Base-by-base conservation (phyloP, 169 alveolate species). In the Babesia caballi region DNA sequence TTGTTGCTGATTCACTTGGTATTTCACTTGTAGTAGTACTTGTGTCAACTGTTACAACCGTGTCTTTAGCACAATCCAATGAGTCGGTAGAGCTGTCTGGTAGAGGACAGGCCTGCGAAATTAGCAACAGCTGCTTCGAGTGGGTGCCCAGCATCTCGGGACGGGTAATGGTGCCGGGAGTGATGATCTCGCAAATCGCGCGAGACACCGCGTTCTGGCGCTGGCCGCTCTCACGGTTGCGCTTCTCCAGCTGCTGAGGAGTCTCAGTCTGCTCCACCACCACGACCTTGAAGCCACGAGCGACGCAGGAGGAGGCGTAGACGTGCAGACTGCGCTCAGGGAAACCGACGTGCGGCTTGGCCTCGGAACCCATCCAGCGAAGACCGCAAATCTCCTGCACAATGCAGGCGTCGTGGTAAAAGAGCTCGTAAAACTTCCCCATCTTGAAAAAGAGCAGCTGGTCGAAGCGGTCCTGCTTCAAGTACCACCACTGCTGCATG, bases 241-340 rank as follows among this genome's bases (percentile, higher is more conserved):
- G 78, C 67, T 89, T 85, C 73, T 95, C 96, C 81, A 97, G 74
- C 84, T 95, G 96, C 52, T 93, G 94, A 14, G 99, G 98, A 15
- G 99, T 97, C 85, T 98, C 99, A 60, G 96, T 96, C 85, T 98
- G 98, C 86, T 98, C 99, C 5, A 97, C 97, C n/a, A 98, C 99
- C 5, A 96, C 99, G 6, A 97, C 98, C 67, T 95, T 96, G 73
- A 85, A 95, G 21, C 99, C 99, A 46, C 90, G 73, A 36, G 90
- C 83, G 1, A 97, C 96, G 40, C 98, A 95, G 46, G 81, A 88
- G 51, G 90, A 89, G 0, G 98, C 97, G 58, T 95, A 96, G 50
- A 91, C 86, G 63, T 96, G 98, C 19, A 96, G 82, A n/a, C 96
- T 93, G 67, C 95, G 96, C 85, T 98, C 99, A 3, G 99, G 99